phyloP scores from a whole-genome alignment of 805 yeast species.

The Spathaspora passalidarum region DNA sequence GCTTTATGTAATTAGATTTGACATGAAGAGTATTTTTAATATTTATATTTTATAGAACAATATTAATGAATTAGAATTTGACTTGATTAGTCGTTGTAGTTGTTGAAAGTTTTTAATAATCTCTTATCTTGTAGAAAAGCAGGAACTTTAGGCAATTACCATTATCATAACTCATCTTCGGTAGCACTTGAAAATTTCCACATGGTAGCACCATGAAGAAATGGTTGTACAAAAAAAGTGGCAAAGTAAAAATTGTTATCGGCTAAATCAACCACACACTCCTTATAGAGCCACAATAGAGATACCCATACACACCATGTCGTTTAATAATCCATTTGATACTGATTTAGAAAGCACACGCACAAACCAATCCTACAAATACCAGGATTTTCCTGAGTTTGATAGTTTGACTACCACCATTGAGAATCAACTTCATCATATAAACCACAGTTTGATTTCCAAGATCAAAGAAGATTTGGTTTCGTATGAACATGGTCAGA shows the following conservation, averaged over 20 bases:
- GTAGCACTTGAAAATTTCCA: too few species aligned
- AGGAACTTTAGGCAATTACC: too few species aligned
- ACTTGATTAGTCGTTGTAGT: too few species aligned
- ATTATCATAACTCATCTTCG: too few species aligned
- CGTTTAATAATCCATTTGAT: constrained; percentile 25
- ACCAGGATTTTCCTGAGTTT: constrained; percentile 41
- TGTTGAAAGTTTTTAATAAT: too few species aligned
- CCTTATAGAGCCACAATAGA: background rate
- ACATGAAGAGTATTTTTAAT: background rate
- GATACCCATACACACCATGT: constrained; percentile 16
- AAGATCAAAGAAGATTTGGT: constrained; percentile 18
- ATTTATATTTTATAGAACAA: too few species aligned
- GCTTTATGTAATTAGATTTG: background rate
- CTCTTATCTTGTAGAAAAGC: too few species aligned
- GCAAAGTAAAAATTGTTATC: too few species aligned
- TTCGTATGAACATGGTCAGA: constrained; percentile 17
- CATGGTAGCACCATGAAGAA: too few species aligned
- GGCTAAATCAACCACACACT: background rate
- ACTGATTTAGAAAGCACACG: constrained; percentile 26
- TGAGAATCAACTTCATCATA: constrained; percentile 26
- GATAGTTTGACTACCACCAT: constrained; percentile 28
- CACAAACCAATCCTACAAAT: constrained; percentile 20
- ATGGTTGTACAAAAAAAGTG: too few species aligned
- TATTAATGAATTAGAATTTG: too few species aligned
- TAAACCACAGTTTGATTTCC: constrained; percentile 25